Evolutionary conservation across 1,139 yeast species (phyloP).

Genomic region (Magnusiomyces suaveolens): DNA sequence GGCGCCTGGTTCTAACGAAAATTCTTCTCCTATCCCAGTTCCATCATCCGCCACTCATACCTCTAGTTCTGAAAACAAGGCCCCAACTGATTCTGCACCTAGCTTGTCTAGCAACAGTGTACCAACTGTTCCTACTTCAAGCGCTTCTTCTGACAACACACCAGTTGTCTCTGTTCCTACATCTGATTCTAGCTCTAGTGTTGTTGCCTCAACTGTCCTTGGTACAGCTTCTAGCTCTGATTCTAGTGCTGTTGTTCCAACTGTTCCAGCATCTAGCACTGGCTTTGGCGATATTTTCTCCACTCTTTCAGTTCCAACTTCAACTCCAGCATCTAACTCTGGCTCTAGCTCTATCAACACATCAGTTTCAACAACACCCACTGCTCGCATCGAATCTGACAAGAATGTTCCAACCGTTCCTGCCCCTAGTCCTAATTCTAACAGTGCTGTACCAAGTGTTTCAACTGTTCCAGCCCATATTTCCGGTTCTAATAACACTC

Average conservation of each 20-base stretch:
- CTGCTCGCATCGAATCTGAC: too few species aligned
- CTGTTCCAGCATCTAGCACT: background rate
- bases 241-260: background rate
- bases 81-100: constrained; percentile 4
- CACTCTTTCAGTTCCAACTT: background rate
- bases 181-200: background rate
- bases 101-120: background rate
- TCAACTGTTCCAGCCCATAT: too few species aligned
- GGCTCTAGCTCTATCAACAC: too few species aligned
- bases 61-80: background rate
- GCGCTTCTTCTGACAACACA: constrained; percentile 3
- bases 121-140: background rate
- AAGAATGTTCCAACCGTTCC: too few species aligned
- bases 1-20: background rate
- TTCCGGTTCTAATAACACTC: too few species aligned
- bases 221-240: background rate
- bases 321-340: too few species aligned
- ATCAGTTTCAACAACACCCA: too few species aligned
- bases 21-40: background rate
- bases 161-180: background rate
- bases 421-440: too few species aligned
- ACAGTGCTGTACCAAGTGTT: too few species aligned
- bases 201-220: background rate
- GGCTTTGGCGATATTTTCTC: background rate
- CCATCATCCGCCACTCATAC: background rate